phyloP scores from a whole-genome alignment of 768 basidiomycete genomes.

The Lactarius tabidus region DNA sequence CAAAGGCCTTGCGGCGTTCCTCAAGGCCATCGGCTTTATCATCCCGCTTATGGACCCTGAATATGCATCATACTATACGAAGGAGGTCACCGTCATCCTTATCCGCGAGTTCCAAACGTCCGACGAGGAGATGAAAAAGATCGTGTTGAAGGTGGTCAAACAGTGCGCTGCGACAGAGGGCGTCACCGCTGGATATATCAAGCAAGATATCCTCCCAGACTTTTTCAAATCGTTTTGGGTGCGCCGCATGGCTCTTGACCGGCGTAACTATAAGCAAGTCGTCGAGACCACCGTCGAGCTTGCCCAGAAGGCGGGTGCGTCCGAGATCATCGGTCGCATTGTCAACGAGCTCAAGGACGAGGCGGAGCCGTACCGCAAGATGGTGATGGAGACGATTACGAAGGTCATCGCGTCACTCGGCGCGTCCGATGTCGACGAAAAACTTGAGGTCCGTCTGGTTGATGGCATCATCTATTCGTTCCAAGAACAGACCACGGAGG shows the following conservation, averaged over 20 bases:
- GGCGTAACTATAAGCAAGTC: constrained; percentile 93
- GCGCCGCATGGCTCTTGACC: constrained; percentile 93
- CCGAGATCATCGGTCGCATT: constrained; percentile 88
- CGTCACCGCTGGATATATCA: constrained; percentile 93
- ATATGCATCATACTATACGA: constrained; percentile 98
- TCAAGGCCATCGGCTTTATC: constrained; percentile 98
- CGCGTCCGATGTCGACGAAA: constrained; percentile 96
- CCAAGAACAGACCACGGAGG: constrained; percentile 99
- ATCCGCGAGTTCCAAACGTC: constrained; percentile 99
- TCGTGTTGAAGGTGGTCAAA: constrained; percentile 97
- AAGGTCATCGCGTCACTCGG: constrained; percentile 92
- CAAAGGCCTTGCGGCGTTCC: constrained; percentile 90
- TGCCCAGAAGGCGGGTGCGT: constrained; percentile 93
- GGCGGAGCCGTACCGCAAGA: constrained; percentile 91
- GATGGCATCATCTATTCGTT: constrained; percentile 99
- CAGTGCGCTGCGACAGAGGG: constrained; percentile 99
- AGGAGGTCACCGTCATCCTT: constrained; percentile 94
- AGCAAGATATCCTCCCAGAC: constrained; percentile 96
- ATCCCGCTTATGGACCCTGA: constrained; percentile 99
- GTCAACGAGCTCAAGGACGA: constrained; percentile 90
- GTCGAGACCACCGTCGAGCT: constrained; percentile 99
- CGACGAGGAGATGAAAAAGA: constrained; percentile 99
- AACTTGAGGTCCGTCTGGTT: constrained; percentile 88
- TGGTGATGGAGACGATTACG: constrained; percentile 99
- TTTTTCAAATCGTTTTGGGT: constrained; percentile 99